These are phyloP conservation scores for Postia placenta DNA, from an alignment of 768 basidiomycete species.

Conservation along the genomic window DNA sequence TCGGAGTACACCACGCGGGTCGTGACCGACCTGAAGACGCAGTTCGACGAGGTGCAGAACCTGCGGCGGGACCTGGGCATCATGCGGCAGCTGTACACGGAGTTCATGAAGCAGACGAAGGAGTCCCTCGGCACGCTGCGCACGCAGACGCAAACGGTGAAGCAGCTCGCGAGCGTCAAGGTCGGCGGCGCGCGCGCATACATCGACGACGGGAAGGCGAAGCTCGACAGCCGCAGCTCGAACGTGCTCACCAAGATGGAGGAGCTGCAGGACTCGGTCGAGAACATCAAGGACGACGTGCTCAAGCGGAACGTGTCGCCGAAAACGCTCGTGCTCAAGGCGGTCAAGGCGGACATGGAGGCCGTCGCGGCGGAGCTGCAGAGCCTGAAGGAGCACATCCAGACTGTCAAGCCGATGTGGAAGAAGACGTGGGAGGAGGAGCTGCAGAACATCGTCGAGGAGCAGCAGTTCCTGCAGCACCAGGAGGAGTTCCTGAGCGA, in stretches of 20 bases:
- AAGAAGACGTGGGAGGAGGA: conserved; percentile 99
- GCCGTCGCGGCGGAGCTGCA: conserved; percentile 62
- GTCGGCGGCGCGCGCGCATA: conserved; percentile 84
- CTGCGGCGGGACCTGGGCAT: conserved; percentile 88
- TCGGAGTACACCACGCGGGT: conserved; percentile 72
- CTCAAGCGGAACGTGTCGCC: conserved; percentile 84
- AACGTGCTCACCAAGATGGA: conserved; percentile 90
- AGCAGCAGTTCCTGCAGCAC: conserved; percentile 89
- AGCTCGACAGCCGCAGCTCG: conserved; percentile 85
- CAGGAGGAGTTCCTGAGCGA: conserved; percentile 90
- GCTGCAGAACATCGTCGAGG: conserved; percentile 92
- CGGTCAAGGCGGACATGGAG: conserved; percentile 66
- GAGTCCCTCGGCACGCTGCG: conserved; percentile 74
- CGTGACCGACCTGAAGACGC: conserved; percentile 78
- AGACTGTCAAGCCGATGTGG: conserved; percentile 93
- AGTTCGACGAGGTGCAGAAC: conserved; percentile 93
- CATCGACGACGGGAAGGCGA: conserved; percentile 87
- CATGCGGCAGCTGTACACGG: conserved; percentile 91
- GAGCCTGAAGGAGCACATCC: conserved; percentile 77
- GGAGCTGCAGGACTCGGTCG: conserved; percentile 87
- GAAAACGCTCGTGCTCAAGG: conserved; percentile 62
- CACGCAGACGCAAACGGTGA: conserved; percentile 80
- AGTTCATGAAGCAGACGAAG: conserved; percentile 91
- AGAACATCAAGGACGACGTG: conserved; percentile 86
- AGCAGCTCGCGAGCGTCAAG: conserved; percentile 74